Conservation (phyloP, 148 eudicot genomes). For the Vaccinium corymbosum region DNA sequence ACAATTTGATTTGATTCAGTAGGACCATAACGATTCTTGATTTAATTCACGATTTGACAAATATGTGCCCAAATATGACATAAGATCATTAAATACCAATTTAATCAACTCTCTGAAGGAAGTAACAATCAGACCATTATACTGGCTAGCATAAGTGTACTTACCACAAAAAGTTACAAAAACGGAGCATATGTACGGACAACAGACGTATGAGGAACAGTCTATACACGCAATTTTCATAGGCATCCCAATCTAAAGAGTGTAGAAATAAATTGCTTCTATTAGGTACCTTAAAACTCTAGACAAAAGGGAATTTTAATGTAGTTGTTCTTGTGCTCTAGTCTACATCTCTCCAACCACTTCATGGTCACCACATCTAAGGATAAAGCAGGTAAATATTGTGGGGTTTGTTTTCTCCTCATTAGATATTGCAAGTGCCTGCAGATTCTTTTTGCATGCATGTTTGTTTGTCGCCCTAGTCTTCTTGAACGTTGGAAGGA, state of each 20-base stretch:
- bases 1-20: background rate
- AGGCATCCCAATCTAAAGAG: background rate
- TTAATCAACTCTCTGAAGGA: background rate
- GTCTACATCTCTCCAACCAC: background rate
- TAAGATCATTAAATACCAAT: background rate
- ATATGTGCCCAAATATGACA: background rate
- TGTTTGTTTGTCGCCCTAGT: background rate
- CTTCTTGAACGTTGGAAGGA: background rate
- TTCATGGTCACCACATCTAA: background rate
- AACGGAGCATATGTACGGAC: background rate
- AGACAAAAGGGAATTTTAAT: background rate
- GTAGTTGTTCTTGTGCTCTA: background rate
- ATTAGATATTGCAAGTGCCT: background rate
- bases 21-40: background rate
- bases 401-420: background rate
- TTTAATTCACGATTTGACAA: background rate
- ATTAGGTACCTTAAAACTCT: background rate
- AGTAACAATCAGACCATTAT: background rate
- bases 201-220: background rate
- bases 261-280: background rate
- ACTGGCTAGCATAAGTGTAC: background rate
- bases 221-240: background rate
- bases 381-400: background rate
- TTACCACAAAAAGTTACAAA: background rate
- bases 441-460: background rate